These are phyloP conservation scores for Cocos nucifera DNA, from an alignment of 176 grass and related monocot species.

Conservation along the genomic window DNA sequence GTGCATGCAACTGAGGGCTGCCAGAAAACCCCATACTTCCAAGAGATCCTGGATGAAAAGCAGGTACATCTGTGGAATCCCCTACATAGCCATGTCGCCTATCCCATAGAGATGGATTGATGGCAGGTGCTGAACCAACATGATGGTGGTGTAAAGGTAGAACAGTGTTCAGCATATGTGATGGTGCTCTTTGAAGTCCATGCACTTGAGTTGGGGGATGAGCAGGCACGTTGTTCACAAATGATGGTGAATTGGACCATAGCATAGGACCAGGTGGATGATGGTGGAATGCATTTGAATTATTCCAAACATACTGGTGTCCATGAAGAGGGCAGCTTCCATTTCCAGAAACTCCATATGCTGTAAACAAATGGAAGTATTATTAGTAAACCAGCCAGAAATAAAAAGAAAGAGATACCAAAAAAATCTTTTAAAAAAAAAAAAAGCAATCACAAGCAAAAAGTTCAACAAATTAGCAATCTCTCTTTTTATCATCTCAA, in stretches of 20 bases:
- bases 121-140: conserved; percentile 70
- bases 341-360: conserved; percentile 57
- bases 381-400: background rate
- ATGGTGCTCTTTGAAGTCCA: conserved; percentile 54
- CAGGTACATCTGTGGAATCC: conserved; percentile 35
- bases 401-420: background rate
- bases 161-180: conserved; percentile 49
- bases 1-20: conserved; percentile 48
- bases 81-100: conserved; percentile 37
- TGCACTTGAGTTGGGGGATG: conserved; percentile 39
- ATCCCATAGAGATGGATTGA: conserved; percentile 64
- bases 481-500: too few relatives aligned
- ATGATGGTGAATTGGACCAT: conserved; percentile 51
- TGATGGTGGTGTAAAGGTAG: conserved; percentile 53
- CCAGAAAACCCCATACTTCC: conserved; percentile 68
- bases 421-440: background rate
- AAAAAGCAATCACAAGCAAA: background rate
- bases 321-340: conserved; percentile 52
- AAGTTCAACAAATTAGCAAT: background rate
- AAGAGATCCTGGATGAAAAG: conserved; percentile 56
- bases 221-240: conserved; percentile 44
- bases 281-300: conserved; percentile 37
- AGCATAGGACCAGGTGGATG: conserved; percentile 32
- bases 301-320: conserved; percentile 69
- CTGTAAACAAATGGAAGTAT: conserved; percentile 29